Evolutionary conservation across 352 stramenopile genomes (phyloP).

Genomic region (Phytophthora rubi): DNA sequence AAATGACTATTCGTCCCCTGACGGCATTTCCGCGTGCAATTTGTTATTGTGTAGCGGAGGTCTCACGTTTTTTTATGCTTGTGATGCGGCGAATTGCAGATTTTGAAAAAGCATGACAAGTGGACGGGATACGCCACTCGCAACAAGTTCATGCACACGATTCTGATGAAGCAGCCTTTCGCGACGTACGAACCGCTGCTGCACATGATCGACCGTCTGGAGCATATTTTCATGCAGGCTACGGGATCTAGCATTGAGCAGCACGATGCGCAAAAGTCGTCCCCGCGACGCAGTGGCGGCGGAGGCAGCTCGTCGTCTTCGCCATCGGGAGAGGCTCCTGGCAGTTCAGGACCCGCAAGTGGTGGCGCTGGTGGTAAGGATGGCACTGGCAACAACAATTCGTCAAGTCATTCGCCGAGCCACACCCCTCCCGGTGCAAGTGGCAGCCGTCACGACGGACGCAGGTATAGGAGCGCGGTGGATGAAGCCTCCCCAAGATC

Average conservation of each 20-base stretch:
- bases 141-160: slow-evolving; percentile 91
- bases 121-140: slow-evolving; percentile 92
- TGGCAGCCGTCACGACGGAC: slow-evolving; percentile 23
- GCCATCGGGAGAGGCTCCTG: slow-evolving; percentile 20
- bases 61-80: slow-evolving; percentile 11
- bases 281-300: slow-evolving; percentile 43
- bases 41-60: background rate
- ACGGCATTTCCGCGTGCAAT: slow-evolving; percentile 11
- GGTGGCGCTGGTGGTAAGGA: slow-evolving; percentile 14
- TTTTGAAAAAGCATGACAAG: slow-evolving; percentile 92
- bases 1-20: slow-evolving; percentile 14
- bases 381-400: slow-evolving; percentile 19
- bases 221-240: slow-evolving; percentile 89
- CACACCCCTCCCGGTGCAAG: slow-evolving; percentile 37
- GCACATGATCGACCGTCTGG: slow-evolving; percentile 87
- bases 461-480: slow-evolving; percentile 33
- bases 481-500: slow-evolving; percentile 48
- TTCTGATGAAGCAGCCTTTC: slow-evolving; percentile 90
- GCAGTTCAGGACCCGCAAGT: slow-evolving; percentile 10
- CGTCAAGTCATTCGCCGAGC: slow-evolving; percentile 37
- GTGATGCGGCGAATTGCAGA: slow-evolving; percentile 39
- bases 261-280: slow-evolving; percentile 71
- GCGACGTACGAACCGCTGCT: slow-evolving; percentile 84
- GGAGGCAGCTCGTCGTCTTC: slow-evolving; percentile 38
- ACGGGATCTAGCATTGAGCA: slow-evolving; percentile 88